Conservation (phyloP, 148 eudicot genomes). For the Spergularia bocconei region DNA sequence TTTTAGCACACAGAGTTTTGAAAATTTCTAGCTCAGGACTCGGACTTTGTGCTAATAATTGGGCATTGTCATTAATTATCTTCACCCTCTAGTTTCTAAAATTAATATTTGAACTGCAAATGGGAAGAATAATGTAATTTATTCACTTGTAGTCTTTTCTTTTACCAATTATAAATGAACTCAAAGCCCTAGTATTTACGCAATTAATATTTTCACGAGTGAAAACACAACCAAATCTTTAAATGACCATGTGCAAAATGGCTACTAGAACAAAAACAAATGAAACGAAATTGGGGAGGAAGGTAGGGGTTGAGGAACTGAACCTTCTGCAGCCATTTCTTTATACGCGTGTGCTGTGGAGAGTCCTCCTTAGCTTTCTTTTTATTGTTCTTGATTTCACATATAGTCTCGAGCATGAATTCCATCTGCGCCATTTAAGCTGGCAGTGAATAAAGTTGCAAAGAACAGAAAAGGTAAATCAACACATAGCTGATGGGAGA, state of each 20-base stretch:
- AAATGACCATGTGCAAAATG: background rate
- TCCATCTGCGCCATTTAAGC: conserved; percentile 64
- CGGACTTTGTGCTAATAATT: background rate
- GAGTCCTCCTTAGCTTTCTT: conserved; percentile 67
- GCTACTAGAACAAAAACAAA: background rate
- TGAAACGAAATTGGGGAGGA: background rate
- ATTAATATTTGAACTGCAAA: background rate
- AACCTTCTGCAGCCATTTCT: conserved; percentile 98
- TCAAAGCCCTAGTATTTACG: background rate
- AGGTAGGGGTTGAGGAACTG: background rate
- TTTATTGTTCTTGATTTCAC: conserved; percentile 94
- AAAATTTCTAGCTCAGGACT: background rate
- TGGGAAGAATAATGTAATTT: background rate
- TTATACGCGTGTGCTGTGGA: conserved; percentile 68
- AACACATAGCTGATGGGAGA: background rate
- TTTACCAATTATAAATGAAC: background rate
- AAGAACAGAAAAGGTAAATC: conserved; percentile 13
- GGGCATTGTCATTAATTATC: background rate
- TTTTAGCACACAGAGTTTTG: background rate
- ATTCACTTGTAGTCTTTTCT: background rate
- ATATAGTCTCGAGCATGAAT: conserved; percentile 93
- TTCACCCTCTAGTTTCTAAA: background rate
- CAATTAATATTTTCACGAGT: background rate
- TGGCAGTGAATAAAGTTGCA: background rate
- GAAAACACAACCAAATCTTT: background rate